Evolutionary conservation across 768 basidiomycete genomes (phyloP).

Genomic region (Boletus vermiculosoides): DNA sequence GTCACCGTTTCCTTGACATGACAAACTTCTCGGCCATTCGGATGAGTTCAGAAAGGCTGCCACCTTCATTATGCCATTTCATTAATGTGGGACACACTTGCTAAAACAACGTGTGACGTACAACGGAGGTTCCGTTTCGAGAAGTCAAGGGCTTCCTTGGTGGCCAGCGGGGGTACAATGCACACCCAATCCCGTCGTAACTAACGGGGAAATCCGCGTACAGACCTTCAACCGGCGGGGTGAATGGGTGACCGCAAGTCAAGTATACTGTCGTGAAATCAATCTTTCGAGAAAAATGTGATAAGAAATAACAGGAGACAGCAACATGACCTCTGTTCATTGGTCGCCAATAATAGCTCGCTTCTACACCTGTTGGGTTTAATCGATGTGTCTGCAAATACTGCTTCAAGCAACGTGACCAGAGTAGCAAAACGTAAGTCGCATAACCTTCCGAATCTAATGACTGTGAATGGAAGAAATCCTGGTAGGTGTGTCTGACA

Average conservation of each 20-base stretch:
- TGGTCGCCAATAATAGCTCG: background rate
- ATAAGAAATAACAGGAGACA: background rate
- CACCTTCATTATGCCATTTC: background rate
- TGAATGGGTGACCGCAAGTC: background rate
- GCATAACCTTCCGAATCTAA: background rate
- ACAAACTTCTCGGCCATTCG: background rate
- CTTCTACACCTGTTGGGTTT: background rate
- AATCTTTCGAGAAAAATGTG: background rate
- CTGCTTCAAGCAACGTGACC: background rate
- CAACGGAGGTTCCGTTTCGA: slow-evolving; percentile 3
- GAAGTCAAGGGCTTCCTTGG: background rate
- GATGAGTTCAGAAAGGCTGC: background rate
- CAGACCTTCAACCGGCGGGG: background rate
- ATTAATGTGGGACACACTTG: slow-evolving; percentile 5
- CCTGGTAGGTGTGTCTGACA: slow-evolving; percentile 44
- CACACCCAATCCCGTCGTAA: background rate
- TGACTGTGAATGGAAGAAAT: background rate
- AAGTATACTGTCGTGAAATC: background rate
- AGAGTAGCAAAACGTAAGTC: slow-evolving; percentile 9
- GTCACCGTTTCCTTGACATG: background rate
- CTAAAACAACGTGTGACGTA: slow-evolving; percentile 11
- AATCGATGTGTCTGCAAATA: slow-evolving; percentile 1
- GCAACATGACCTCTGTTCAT: background rate
- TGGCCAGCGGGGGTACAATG: background rate
- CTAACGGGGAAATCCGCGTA: background rate